Percentiles rank a stretch among this genome's conserved stretches.
These are phyloP conservation scores for Rhizopus stolonifer DNA, from an alignment of 371 early-diverging fungal species.

Conservation along the genomic window DNA sequence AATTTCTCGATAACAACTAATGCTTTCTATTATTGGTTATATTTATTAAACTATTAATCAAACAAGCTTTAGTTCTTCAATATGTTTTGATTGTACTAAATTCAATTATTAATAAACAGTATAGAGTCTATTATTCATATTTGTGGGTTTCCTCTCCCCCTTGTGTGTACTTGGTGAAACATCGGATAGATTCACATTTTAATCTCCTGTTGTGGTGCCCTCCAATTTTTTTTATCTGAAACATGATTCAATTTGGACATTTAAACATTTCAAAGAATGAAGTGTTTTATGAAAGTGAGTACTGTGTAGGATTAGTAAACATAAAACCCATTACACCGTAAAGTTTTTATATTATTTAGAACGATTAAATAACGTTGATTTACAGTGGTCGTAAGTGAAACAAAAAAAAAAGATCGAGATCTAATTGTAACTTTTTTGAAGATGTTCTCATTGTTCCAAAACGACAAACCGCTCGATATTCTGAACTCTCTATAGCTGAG, in stretches of 20 bases:
- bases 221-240: too few species aligned
- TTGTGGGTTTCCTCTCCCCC: too few species aligned
- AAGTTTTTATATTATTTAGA: background rate
- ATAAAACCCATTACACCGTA: conserved; percentile 82
- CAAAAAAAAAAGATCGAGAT: background rate
- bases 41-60: too few species aligned
- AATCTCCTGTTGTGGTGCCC: too few species aligned
- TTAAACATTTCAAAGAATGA: conserved; percentile 22
- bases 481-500: conserved; percentile 1
- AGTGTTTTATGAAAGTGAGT: conserved; percentile 68
- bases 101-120: too few species aligned
- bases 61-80: too few species aligned
- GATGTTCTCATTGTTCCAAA: conserved; percentile 13
- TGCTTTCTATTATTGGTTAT: too few species aligned
- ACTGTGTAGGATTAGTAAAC: conserved; percentile 80
- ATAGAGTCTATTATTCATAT: too few species aligned
- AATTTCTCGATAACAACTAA: too few species aligned
- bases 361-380: background rate
- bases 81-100: too few species aligned
- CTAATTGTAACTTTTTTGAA: background rate
- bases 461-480: conserved; percentile 7
- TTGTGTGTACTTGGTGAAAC: too few species aligned
- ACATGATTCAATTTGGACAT: conserved; percentile 3
- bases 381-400: conserved; percentile 6
- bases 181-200: too few species aligned